Conservation (phyloP, 2,329 filamentous ascomycete species). For the Stenocarpella maydis region DNA sequence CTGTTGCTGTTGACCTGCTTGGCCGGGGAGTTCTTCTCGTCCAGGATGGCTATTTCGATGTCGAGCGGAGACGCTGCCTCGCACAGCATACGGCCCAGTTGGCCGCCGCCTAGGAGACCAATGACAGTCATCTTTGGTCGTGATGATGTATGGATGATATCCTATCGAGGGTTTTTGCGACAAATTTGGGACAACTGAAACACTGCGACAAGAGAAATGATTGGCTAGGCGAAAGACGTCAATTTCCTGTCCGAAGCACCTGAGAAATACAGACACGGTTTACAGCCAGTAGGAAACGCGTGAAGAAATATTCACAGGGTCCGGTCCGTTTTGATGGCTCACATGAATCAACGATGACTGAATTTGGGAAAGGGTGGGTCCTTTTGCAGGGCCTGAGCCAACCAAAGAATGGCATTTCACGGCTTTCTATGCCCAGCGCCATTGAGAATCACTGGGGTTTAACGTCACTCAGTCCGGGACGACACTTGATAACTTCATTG, state of each 20-base stretch:
- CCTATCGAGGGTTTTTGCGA: background rate
- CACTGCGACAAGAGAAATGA: background rate
- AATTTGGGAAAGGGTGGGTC: slow-evolving; percentile 6
- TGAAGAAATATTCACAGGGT: background rate
- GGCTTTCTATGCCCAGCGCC: background rate
- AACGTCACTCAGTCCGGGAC: background rate
- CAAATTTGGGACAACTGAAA: background rate
- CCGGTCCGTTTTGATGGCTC: background rate
- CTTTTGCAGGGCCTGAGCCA: background rate
- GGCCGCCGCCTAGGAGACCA: slow-evolving; percentile 68
- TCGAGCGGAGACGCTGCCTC: slow-evolving; percentile 82
- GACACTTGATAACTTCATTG: background rate
- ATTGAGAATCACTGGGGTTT: background rate
- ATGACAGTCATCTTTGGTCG: slow-evolving; percentile 39
- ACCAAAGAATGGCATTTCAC: background rate
- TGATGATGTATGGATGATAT: background rate
- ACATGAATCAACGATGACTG: slow-evolving; percentile 22
- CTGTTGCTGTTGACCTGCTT: slow-evolving; percentile 84
- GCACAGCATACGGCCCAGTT: slow-evolving; percentile 92
- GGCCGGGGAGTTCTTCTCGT: slow-evolving; percentile 78
- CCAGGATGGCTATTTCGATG: slow-evolving; percentile 80
- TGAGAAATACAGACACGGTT: background rate
- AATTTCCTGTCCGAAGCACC: background rate
- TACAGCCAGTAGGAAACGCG: background rate
- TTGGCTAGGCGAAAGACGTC: background rate